These are phyloP conservation scores for Beauveria sp. DNA, from an alignment of 2,329 filamentous ascomycete genomes.

Conservation along the genomic window DNA sequence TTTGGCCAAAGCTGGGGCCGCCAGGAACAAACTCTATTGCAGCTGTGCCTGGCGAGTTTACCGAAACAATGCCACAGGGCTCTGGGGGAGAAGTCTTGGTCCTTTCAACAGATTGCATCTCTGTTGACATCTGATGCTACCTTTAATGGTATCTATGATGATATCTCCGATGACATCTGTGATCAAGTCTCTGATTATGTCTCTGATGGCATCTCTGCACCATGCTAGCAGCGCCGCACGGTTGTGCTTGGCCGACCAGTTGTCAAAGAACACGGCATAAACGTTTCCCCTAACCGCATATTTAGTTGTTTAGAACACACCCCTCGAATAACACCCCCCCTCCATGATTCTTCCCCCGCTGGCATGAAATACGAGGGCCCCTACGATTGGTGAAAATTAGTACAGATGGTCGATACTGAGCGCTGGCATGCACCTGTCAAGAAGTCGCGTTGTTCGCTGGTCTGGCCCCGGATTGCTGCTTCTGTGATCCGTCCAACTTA, in stretches of 20 bases:
- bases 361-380: conserved; percentile 6
- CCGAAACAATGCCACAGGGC: background rate
- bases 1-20: background rate
- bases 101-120: background rate
- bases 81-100: no score
- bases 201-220: background rate
- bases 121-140: background rate
- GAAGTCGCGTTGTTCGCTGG: background rate
- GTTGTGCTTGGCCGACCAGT: background rate
- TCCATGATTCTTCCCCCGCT: background rate
- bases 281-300: background rate
- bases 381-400: background rate
- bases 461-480: background rate
- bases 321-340: background rate
- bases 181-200: no score
- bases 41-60: background rate
- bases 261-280: background rate
- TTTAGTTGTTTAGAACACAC: background rate
- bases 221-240: background rate
- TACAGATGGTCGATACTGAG: background rate
- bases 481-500: background rate
- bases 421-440: background rate
- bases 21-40: background rate
- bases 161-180: no score
- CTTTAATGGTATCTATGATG: background rate